A percentile compares a stretch with the other conserved stretches of the same genome.
Evolutionary conservation across 1,139 yeast species (phyloP).

Genomic region (Candida smagusa): DNA sequence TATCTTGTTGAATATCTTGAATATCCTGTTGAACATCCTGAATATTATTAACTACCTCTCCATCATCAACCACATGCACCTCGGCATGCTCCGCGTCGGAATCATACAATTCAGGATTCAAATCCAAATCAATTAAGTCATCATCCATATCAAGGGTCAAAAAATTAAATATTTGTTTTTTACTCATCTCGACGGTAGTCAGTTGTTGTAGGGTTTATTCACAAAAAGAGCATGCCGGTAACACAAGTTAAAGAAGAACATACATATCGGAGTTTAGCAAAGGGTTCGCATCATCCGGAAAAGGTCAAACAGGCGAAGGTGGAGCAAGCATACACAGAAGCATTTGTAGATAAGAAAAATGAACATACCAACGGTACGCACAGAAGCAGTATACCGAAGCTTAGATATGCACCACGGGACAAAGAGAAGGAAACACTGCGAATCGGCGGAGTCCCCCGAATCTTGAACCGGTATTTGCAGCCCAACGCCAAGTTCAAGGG

Average conservation of each 20-base stretch:
- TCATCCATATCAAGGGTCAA: conserved; percentile 4
- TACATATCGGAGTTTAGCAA: not conserved
- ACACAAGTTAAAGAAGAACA: not conserved
- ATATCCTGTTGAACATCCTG: not conserved
- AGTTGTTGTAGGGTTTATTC: not conserved
- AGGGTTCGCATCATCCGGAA: not conserved
- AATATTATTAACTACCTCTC: conserved; percentile 10
- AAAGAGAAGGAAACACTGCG: not conserved
- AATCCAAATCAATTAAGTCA: conserved; percentile 27
- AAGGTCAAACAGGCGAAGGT: not conserved
- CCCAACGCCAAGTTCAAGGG: conserved; percentile 69
- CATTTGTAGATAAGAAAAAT: too few species aligned
- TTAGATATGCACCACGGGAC: not conserved
- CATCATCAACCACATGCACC: conserved; percentile 11
- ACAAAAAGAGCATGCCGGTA: not conserved
- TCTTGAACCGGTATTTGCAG: conserved; percentile 42
- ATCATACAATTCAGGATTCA: conserved; percentile 41
- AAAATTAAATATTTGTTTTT: not conserved
- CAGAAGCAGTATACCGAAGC: too few species aligned
- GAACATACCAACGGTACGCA: too few species aligned
- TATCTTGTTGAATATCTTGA: conserved; percentile 1
- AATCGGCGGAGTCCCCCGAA: conserved; percentile 4
- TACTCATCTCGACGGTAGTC: not conserved
- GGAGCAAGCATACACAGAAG: not conserved
- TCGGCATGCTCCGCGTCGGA: conserved; percentile 15